A percentile compares a stretch with the other conserved stretches of the same genome.
Evolutionary conservation across 2,329 filamentous ascomycete species (phyloP).

Genomic region (Diaporthe sp.): DNA sequence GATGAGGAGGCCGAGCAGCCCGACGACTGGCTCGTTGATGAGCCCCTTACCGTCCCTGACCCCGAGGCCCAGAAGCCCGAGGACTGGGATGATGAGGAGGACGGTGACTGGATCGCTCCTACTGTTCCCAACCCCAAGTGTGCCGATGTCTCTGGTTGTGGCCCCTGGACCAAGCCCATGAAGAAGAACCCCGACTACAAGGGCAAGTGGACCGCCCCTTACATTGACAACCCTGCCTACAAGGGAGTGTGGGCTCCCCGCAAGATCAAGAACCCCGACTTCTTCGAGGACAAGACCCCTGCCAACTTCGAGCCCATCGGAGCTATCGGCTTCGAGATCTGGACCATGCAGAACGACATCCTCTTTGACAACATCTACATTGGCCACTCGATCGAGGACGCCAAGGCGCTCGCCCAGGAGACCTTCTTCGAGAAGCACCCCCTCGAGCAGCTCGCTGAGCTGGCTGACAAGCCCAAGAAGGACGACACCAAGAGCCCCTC

Average conservation of each 20-base stretch:
- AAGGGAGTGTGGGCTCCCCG: conserved; percentile 95
- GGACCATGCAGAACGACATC: conserved; percentile 99
- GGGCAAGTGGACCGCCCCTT: conserved; percentile 96
- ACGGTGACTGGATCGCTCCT: conserved; percentile 95
- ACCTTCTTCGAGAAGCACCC: conserved; percentile 91
- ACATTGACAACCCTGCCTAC: conserved; percentile 97
- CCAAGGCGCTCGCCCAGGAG: conserved; percentile 88
- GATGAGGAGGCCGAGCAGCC: conserved; percentile 93
- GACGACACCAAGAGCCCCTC: conserved; percentile 75
- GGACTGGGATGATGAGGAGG: conserved; percentile 99
- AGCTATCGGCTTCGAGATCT: conserved; percentile 98
- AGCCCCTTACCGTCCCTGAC: conserved; percentile 86
- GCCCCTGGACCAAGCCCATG: conserved; percentile 90
- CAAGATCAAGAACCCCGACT: conserved; percentile 97
- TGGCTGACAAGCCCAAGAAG: conserved; percentile 82
- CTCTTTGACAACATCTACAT: conserved; percentile 99
- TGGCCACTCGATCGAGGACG: conserved; percentile 94
- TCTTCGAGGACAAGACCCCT: conserved; percentile 96
- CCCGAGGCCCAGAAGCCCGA: conserved; percentile 97
- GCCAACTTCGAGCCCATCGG: conserved; percentile 98
- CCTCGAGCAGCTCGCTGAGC: conserved; percentile 84
- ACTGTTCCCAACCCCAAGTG: conserved; percentile 97
- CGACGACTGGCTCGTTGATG: conserved; percentile 95
- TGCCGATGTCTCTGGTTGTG: conserved; percentile 91
- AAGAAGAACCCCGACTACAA: conserved; percentile 97